Evolutionary conservation across 1,284 basidiomycete genomes (phyloP), one percentile per base, ranked within the genome.

Genomic region (Xerocomus nothofagi): DNA sequence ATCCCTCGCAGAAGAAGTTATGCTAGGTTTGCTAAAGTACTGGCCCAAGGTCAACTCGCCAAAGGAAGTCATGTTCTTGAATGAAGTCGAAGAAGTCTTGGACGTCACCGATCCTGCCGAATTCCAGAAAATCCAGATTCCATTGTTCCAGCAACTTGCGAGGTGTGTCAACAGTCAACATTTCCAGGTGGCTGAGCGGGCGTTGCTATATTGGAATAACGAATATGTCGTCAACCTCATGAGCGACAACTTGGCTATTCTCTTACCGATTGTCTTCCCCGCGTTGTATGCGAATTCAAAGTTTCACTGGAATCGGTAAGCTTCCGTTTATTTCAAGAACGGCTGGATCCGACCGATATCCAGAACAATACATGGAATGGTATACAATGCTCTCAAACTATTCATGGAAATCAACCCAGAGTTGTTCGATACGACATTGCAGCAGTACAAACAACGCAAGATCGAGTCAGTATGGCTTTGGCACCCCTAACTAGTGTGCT

Each of bases 11-110:
- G 93, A 98, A 71, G 95, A 98, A 50, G 97, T 99, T 31, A 88
- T 99, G 68, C 75, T 96, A 48, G 97, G 97, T 17, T 77, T 99
- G 18, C 79, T 99, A 66, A 90, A 91, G 66, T 99, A 84, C 74
- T 99, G 97, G 97, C 97, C 97, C 38, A 99, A 99, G 73, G 96
- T 99, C 62, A 99, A 99, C 72, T 96, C 93, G 40, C 95, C 94
- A n/a, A 99, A 99, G 73, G 97, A 99, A 70, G 97, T 99, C 72
- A 99, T 99, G 97, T 99, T 93, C 77, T 78, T 99, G 57, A 99
- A 98, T 73, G 97, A 99, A 76, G 93, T 99, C 51, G 97, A 99
- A 71, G 97, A 99, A 75, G 93, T 99, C 17, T 75, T 99, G 54
- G 97, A 99, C 70, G 97, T 99, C 49, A 98, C 98, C 61, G 96